Base-by-base conservation (phyloP, 352 stramenopile species). In the Albugo laibachii region DNA sequence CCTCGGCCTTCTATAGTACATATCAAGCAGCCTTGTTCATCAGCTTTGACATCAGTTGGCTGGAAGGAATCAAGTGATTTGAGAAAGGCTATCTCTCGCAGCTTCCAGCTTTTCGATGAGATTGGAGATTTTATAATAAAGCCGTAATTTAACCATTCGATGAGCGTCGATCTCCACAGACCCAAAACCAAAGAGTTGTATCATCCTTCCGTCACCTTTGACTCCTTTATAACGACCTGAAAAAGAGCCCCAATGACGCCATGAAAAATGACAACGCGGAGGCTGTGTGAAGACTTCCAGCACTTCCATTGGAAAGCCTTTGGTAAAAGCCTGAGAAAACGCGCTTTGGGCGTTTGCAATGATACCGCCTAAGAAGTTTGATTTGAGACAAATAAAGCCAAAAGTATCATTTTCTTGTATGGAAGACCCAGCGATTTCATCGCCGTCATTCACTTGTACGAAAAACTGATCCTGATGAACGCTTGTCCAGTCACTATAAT, bases 291-390 rank as follows among this genome's bases (percentile, higher is more conserved):
- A 88, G 41, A 86, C 76, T 16, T 83, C 57, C 11, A 85, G 56
- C 13, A 88, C 68, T 45, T 86, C 76, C 61, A 88, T 75, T 13
- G 76, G 76, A 41, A 85, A 88, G 10, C 76, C 73, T 8, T 83
- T 62, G 11, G 70, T 61, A 43, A 88, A 78, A 0, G 69, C 76
- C 51, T 86, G 66, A 12, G 65, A 52, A 0, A 88, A 52, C 18
- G 76, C 57, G 11, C 61, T 68, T 5, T 65, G 63, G 10, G 65
- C 66, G 14, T 50, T 50, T 4, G 46, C 16, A 31, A 19, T 50
- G 5, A 24, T 15, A 31, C 37, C 20, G 24, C 24, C 24, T 31
- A 31, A 31, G n/a, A 42, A 16, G 44, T 50, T 50, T 16, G 63
- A 58, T 14, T 84, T 44, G 38, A 69, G 72, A 8, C 24, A 31